Conservation (phyloP, 192 early-diverging fungal genomes). For the Lunasporangiospora selenospora region DNA sequence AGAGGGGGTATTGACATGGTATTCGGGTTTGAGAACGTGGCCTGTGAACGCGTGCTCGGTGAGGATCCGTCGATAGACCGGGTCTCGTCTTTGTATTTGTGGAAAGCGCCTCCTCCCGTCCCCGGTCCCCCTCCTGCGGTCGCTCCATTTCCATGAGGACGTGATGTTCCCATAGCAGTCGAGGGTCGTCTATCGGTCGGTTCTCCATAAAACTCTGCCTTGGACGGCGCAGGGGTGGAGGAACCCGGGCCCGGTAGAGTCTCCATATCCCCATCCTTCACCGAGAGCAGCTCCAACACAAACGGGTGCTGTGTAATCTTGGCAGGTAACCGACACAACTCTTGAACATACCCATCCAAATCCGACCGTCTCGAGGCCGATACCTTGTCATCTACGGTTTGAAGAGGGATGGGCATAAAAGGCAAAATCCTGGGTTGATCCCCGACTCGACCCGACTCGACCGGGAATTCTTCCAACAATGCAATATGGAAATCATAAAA, state of each 20-base stretch:
- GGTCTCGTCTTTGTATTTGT: too few relatives aligned
- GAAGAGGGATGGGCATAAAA: conserved; percentile 71
- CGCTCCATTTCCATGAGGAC: too few relatives aligned
- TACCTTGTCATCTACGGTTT: conserved; percentile 70
- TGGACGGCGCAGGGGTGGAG: neutral
- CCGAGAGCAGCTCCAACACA: conserved; percentile 60
- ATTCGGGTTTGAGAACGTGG: neutral
- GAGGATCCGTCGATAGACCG: conserved; percentile 9
- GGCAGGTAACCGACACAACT: conserved; percentile 62
- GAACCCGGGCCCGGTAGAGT: conserved; percentile 40
- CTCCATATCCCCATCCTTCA: conserved; percentile 66
- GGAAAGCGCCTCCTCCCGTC: too few relatives aligned
- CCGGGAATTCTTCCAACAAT: conserved; percentile 70
- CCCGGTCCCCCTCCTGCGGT: too few relatives aligned
- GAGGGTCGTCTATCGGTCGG: conserved; percentile 29
- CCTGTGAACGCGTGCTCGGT: conserved; percentile 21
- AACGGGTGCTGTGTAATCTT: conserved; percentile 59
- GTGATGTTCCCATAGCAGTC: too few relatives aligned
- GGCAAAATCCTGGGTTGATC: conserved; percentile 61
- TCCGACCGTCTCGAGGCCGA: conserved; percentile 70
- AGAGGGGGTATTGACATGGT: neutral
- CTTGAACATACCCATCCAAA: conserved; percentile 72
- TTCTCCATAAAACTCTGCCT: neutral
- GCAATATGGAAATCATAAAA: conserved; percentile 80
- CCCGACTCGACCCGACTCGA: conserved; percentile 65